Evolutionary conservation across 495 filamentous ascomycete species (phyloP), one percentile per base, ranked within the genome.

Genomic region (Aspergillus kassunensis): DNA sequence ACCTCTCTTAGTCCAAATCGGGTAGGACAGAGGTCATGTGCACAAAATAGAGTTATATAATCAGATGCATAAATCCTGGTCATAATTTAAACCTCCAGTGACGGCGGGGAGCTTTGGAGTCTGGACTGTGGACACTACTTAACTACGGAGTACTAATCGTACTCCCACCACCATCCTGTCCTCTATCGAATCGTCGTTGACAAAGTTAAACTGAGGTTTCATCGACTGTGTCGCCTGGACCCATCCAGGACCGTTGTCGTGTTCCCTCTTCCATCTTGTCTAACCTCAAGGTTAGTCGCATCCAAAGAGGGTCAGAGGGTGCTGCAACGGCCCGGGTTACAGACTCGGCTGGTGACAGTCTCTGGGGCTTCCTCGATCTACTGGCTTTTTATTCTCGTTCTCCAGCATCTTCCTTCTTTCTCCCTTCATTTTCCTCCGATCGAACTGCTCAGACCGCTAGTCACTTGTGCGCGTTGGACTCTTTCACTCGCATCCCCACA

Each of bases 281-380:
- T 44, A 29, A 53, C 51, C 23, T 45, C 40, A 16, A 53, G 31
- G 37, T 39, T 52, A 27, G 41, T 52, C 29, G 40, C 40, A 46
- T 27, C n/a, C 49, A 34, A 35, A 25, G 29, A 44, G 50, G 39
- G 33, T 29, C 51, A 31, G 42, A 53, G 49, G 12, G n/a, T 36
- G 41, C 42, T 53, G 51, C 51, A 46, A 20, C 42, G 42, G 51
- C 34, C 51, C 51, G 51, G 30, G 15, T 43, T 23, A 44, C 51
- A 39, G 12, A 29, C 34, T 29, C 21, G 35, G 31, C 48, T 44
- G 51, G 43, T 53, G 44, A 46, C 44, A 46, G 44, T 20, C 44
- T 46, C 29, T 30, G 34, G 30, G 24, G 30, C 8, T 35, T 34
- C 7, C 16, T 19, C 15, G 49, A 52, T 52, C 25, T 45, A 46